Conservation (phyloP, 768 basidiomycete genomes). For the Tricholoma terreum region DNA sequence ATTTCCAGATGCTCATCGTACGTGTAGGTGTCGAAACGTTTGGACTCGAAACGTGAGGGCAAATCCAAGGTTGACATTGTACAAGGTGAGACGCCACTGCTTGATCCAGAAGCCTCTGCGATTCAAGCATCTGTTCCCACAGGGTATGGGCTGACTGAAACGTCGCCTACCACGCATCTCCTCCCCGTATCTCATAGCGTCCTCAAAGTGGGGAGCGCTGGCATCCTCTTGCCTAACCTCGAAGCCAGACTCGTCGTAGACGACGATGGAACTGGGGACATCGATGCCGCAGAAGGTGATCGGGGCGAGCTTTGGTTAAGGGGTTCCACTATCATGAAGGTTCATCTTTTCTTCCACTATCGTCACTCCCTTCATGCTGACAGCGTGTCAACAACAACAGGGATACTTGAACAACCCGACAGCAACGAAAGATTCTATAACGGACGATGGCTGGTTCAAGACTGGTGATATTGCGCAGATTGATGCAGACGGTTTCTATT, state of each 20-base stretch:
- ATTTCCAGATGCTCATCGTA: not conserved
- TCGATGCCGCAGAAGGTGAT: constrained; percentile 51
- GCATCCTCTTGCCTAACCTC: constrained; percentile 69
- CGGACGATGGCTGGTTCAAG: constrained; percentile 78
- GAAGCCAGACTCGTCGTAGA: constrained; percentile 70
- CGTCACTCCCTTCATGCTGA: not conserved
- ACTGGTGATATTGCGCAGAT: constrained; percentile 78
- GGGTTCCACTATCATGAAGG: constrained; percentile 81
- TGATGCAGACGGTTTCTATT: constrained; percentile 69
- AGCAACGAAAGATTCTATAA: constrained; percentile 70
- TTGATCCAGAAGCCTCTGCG: not conserved
- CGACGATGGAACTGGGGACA: constrained; percentile 47
- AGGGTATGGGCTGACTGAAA: constrained; percentile 84
- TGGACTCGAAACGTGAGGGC: constrained; percentile 35
- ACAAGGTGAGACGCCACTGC: constrained; percentile 43
- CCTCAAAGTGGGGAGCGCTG: constrained; percentile 62
- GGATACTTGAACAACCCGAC: constrained; percentile 73
- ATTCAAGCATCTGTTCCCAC: not conserved
- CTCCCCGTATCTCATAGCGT: constrained; percentile 41
- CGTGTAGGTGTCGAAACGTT: constrained; percentile 34
- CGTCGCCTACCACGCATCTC: constrained; percentile 67
- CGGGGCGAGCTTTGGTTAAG: constrained; percentile 82
- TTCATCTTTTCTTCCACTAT: constrained; percentile 15
- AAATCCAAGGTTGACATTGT: constrained; percentile 40
- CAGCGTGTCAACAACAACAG: constrained; percentile 25